Conservation (phyloP, 176 grass and related monocot species). For the Areca catechu region DNA sequence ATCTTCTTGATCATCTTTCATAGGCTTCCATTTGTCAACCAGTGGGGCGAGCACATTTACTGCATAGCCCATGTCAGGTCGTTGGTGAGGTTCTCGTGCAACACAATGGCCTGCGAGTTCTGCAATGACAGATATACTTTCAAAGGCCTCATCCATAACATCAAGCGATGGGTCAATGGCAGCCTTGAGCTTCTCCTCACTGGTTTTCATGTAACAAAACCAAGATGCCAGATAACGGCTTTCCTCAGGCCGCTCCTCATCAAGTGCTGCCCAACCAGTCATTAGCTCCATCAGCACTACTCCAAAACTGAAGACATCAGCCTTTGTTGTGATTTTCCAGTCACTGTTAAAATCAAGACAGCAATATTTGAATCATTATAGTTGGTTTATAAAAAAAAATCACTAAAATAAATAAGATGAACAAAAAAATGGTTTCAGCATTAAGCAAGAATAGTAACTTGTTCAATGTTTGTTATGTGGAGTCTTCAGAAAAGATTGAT, state of each 20-base stretch:
- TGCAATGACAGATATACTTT: conserved; percentile 52
- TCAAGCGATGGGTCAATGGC: conserved; percentile 65
- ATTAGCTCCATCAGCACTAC: conserved; percentile 95
- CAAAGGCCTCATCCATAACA: conserved; percentile 50
- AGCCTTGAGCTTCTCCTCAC: conserved; percentile 48
- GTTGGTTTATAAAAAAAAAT: too few relatives aligned
- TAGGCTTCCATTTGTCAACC: conserved; percentile 88
- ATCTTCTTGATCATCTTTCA: conserved; percentile 63
- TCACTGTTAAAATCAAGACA: conserved; percentile 46
- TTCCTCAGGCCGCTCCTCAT: conserved; percentile 70
- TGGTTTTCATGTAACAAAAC: conserved; percentile 61
- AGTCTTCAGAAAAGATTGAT: too few relatives aligned
- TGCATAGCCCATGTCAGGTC: conserved; percentile 77
- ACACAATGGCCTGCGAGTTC: conserved; percentile 84
- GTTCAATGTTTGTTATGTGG: too few relatives aligned
- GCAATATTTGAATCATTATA: conserved; percentile 2
- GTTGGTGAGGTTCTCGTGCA: conserved; percentile 60
- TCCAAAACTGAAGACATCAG: conserved; percentile 90
- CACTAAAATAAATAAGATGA: too few relatives aligned
- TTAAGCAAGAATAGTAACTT: too few relatives aligned
- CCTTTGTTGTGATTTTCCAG: conserved; percentile 91
- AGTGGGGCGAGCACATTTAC: conserved; percentile 67
- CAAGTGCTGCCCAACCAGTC: conserved; percentile 71
- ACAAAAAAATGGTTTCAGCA: too few relatives aligned
- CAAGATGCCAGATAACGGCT: conserved; percentile 69